These are phyloP conservation scores for Crithidia acanthocephali DNA, from an alignment of 208 protist species.

Conservation along the genomic window DNA sequence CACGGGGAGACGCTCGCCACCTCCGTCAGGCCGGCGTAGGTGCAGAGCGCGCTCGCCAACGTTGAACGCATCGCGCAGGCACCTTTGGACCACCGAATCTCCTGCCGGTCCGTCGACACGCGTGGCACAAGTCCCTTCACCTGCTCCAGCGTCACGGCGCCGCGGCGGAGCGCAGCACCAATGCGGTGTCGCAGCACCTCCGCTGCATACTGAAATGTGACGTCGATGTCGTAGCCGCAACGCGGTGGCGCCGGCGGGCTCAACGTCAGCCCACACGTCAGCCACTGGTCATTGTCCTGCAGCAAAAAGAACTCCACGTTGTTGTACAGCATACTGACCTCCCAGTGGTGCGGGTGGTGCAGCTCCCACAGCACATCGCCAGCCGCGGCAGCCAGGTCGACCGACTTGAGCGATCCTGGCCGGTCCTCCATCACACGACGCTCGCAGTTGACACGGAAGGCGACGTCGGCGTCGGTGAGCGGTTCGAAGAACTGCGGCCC, in stretches of 20 bases:
- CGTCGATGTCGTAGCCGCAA: constrained; percentile 30
- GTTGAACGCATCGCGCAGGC: constrained; percentile 51
- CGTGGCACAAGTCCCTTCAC: constrained; percentile 45
- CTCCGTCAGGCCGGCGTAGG: constrained; percentile 28
- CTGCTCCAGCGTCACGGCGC: background rate
- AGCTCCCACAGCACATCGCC: constrained; percentile 36
- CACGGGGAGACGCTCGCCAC: background rate
- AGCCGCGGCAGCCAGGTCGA: constrained; percentile 41
- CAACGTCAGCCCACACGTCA: constrained; percentile 34
- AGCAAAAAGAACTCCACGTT: constrained; percentile 52
- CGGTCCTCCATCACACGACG: constrained; percentile 20
- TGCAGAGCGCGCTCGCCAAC: constrained; percentile 34
- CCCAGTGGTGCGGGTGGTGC: constrained; percentile 31
- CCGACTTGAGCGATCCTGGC: constrained; percentile 31
- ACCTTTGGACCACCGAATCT: constrained; percentile 45
- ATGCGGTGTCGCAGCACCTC: constrained; percentile 52
- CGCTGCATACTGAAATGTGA: constrained; percentile 30
- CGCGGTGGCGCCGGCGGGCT: constrained; percentile 44
- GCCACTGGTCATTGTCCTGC: constrained; percentile 30
- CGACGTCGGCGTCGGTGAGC: constrained; percentile 8
- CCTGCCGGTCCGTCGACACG: constrained; percentile 29
- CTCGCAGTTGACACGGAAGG: constrained; percentile 17
- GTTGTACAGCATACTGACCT: constrained; percentile 59
- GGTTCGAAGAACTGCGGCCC: constrained; percentile 7
- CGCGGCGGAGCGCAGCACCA: constrained; percentile 14